A percentile compares a stretch with the other conserved stretches of the same genome.
Conservation (phyloP, 192 early-diverging fungal species). For the Linnemannia schmuckeri region DNA sequence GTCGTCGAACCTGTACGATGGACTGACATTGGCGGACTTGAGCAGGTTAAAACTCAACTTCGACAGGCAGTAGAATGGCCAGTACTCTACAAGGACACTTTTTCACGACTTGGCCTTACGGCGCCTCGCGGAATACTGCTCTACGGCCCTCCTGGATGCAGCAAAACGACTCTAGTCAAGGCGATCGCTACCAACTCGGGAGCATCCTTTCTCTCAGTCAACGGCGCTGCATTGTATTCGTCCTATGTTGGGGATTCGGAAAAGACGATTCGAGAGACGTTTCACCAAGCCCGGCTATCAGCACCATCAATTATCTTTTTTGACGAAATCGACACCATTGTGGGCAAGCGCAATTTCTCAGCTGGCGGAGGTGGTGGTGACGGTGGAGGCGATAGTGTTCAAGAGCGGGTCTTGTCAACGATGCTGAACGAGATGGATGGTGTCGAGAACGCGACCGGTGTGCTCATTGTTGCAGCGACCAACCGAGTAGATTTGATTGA, state of each 20-base stretch:
- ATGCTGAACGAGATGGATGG: conserved; percentile 94
- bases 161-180: conserved; percentile 95
- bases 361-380: conserved; percentile 61
- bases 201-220: conserved; percentile 83
- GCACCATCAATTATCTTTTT: conserved; percentile 93
- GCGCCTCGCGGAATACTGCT: conserved; percentile 92
- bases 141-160: conserved; percentile 98
- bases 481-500: conserved; percentile 92
- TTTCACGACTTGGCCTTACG: conserved; percentile 81
- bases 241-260: conserved; percentile 91
- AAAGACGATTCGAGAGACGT: conserved; percentile 78
- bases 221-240: conserved; percentile 84
- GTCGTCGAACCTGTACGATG: conserved; percentile 74
- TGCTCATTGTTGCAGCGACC: conserved; percentile 88
- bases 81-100: conserved; percentile 73
- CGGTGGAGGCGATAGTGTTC: conserved; percentile 77
- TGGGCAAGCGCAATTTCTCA: conserved; percentile 83
- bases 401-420: conserved; percentile 83
- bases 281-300: conserved; percentile 83
- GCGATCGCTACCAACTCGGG: conserved; percentile 84
- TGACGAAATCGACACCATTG: conserved; percentile 97
- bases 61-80: conserved; percentile 94
- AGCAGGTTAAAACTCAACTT: conserved; percentile 84
- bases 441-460: conserved; percentile 76
- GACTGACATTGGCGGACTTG: conserved; percentile 92